Percentiles rank a stretch among this genome's conserved stretches.
Conservation (phyloP, 2,329 filamentous ascomycete genomes). For the Aureobasidium sp. region DNA sequence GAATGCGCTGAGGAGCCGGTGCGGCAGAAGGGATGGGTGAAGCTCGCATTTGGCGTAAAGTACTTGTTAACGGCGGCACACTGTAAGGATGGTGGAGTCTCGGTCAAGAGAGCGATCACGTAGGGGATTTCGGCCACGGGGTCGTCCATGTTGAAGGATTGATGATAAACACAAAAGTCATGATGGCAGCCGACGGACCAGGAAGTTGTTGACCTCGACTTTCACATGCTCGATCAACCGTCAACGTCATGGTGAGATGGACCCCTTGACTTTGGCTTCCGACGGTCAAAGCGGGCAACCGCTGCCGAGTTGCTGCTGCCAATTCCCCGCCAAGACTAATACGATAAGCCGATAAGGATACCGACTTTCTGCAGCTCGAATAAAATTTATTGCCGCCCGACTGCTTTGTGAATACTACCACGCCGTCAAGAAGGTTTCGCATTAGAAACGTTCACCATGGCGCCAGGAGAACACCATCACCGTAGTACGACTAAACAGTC, state of each 20-base stretch:
- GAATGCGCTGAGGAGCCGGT: conserved; percentile 57
- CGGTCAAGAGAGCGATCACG: conserved; percentile 62
- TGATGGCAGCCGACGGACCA: not conserved
- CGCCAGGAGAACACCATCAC: conserved; percentile 65
- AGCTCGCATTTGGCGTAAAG: conserved; percentile 65
- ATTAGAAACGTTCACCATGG: conserved; percentile 52
- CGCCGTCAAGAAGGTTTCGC: not conserved
- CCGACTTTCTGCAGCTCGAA: not conserved
- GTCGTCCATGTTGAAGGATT: conserved; percentile 15
- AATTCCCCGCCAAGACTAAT: not conserved
- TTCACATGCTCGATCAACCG: conserved; percentile 2
- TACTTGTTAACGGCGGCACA: conserved; percentile 59
- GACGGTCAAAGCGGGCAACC: not conserved
- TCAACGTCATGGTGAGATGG: conserved; percentile 1
- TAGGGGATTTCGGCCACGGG: conserved; percentile 53
- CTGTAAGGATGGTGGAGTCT: conserved; percentile 61
- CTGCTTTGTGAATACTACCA: not conserved
- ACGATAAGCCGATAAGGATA: conserved; percentile 6
- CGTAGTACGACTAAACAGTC: conserved; percentile 82
- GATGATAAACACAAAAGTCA: not conserved
- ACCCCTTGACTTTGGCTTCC: not conserved
- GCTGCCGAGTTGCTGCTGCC: not conserved
- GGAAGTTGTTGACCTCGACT: not conserved
- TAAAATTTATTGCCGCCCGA: conserved; percentile 6
- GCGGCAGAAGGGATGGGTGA: conserved; percentile 71